A percentile compares a stretch with the other conserved stretches of the same genome.
Conservation (phyloP, 768 basidiomycete genomes). For the Mycena vitilis region DNA sequence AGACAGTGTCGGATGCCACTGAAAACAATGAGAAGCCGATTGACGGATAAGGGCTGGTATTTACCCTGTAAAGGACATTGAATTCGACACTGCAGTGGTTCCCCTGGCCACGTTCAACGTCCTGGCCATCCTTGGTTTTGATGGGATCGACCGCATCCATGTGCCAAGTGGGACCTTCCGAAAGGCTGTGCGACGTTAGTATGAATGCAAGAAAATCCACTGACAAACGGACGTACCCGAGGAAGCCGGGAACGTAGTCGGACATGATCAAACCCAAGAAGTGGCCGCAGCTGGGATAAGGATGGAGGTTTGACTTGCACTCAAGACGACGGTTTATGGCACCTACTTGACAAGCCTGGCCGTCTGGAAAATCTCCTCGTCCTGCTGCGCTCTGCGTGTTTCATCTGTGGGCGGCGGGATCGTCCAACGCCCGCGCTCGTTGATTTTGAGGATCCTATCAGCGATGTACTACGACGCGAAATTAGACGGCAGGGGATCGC, state of each 20-base stretch:
- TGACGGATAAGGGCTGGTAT: constrained; percentile 8
- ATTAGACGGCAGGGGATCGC: not conserved
- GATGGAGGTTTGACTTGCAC: not conserved
- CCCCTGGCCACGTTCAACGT: constrained; percentile 64
- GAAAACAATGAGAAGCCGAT: not conserved
- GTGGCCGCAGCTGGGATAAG: constrained; percentile 55
- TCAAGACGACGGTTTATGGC: constrained; percentile 18
- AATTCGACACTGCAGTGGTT: constrained; percentile 79
- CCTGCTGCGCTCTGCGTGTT: constrained; percentile 46
- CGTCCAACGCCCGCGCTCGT: constrained; percentile 61
- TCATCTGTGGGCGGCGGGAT: constrained; percentile 48
- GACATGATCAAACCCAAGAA: constrained; percentile 64
- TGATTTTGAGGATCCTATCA: constrained; percentile 61
- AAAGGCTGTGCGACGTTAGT: not conserved
- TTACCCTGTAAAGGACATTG: constrained; percentile 58
- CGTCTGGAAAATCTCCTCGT: constrained; percentile 69
- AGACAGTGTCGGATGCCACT: constrained; percentile 64
- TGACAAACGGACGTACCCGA: constrained; percentile 45
- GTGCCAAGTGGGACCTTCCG: constrained; percentile 6
- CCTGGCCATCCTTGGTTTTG: constrained; percentile 44
- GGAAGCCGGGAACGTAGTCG: constrained; percentile 68
- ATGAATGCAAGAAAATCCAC: not conserved
- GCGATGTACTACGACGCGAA: constrained; percentile 60
- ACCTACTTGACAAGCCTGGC: constrained; percentile 62
- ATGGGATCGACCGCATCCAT: constrained; percentile 56